A percentile compares a stretch with the other conserved stretches of the same genome.
phyloP scores from a whole-genome alignment of 371 early-diverging fungal species.

The Blakeslea trispora region DNA sequence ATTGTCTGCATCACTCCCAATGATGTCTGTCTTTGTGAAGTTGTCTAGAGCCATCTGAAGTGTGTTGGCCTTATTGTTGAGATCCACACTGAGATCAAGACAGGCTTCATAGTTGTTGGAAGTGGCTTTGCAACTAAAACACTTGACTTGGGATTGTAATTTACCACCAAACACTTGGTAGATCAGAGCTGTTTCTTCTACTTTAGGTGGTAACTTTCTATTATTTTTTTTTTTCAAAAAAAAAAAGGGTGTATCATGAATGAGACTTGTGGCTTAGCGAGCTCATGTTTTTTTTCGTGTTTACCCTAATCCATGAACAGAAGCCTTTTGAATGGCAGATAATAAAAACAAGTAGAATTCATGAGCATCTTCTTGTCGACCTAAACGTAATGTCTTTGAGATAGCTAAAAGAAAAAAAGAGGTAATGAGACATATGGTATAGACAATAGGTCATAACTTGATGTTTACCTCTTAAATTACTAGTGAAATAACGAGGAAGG shows the following conservation, averaged over 20 bases:
- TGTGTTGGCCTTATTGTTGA: constrained; percentile 59
- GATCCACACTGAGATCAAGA: constrained; percentile 80
- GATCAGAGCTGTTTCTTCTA: constrained; percentile 75
- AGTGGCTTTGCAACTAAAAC: constrained; percentile 70
- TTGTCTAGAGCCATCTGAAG: constrained; percentile 67
- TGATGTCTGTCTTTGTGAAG: constrained; percentile 58
- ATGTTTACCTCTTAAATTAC: constrained; percentile 60
- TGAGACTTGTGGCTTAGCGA: constrained; percentile 8
- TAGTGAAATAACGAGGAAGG: constrained; percentile 71
- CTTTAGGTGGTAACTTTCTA: constrained; percentile 65
- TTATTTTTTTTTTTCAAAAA: constrained; percentile 5
- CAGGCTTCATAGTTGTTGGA: constrained; percentile 78
- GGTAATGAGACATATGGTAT: neutral
- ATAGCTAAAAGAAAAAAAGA: constrained; percentile 44
- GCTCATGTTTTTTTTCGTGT: too few relatives aligned
- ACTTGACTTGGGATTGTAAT: constrained; percentile 76
- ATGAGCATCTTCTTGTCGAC: constrained; percentile 91
- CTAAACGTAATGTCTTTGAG: constrained; percentile 75
- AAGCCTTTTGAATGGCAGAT: constrained; percentile 47
- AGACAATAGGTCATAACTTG: too few relatives aligned
- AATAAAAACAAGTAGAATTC: constrained; percentile 85
- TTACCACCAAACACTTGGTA: constrained; percentile 86
- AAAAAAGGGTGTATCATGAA: constrained; percentile 2
- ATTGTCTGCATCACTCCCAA: constrained; percentile 31
- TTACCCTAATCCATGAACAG: constrained; percentile 14